Evolutionary conservation across 2,329 filamentous ascomycete species (phyloP).

Genomic region (Paecilomyces sp.): DNA sequence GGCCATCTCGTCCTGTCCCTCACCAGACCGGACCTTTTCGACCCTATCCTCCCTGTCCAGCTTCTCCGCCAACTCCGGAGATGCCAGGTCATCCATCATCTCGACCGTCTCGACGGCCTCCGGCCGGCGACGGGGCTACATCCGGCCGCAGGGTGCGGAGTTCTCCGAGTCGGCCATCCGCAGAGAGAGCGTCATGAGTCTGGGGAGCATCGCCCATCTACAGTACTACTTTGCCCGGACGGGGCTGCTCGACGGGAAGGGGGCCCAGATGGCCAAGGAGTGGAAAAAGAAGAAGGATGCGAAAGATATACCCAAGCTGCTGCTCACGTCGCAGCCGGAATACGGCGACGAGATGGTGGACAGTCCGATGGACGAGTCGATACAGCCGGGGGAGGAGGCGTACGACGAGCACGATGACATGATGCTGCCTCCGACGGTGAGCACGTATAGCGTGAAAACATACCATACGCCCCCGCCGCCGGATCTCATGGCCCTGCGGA

Average conservation of each 20-base stretch:
- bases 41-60: slow-evolving; percentile 39
- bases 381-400: slow-evolving; percentile 43
- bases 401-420: slow-evolving; percentile 56
- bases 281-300: slow-evolving; percentile 46
- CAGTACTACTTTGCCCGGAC: slow-evolving; percentile 98
- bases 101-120: slow-evolving; percentile 27
- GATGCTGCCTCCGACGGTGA: slow-evolving; percentile 94
- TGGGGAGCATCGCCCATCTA: slow-evolving; percentile 93
- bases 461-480: slow-evolving; percentile 78
- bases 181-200: slow-evolving; percentile 88
- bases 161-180: slow-evolving; percentile 87
- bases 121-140: slow-evolving; percentile 66
- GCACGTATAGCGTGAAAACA: slow-evolving; percentile 84
- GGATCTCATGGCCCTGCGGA: slow-evolving; percentile 69
- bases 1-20: slow-evolving; percentile 37
- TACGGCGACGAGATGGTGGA: slow-evolving; percentile 40
- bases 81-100: slow-evolving; percentile 31
- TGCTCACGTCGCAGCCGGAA: slow-evolving; percentile 32
- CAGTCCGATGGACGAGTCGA: slow-evolving; percentile 41
- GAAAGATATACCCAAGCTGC: slow-evolving; percentile 32
- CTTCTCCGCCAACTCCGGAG: slow-evolving; percentile 36
- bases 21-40: slow-evolving; percentile 39
- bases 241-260: slow-evolving; percentile 86
- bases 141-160: slow-evolving; percentile 76
- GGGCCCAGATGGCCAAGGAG: slow-evolving; percentile 72